phyloP scores from a whole-genome alignment of 1,139 yeast species.

The Meyerozyma smithsonii region DNA sequence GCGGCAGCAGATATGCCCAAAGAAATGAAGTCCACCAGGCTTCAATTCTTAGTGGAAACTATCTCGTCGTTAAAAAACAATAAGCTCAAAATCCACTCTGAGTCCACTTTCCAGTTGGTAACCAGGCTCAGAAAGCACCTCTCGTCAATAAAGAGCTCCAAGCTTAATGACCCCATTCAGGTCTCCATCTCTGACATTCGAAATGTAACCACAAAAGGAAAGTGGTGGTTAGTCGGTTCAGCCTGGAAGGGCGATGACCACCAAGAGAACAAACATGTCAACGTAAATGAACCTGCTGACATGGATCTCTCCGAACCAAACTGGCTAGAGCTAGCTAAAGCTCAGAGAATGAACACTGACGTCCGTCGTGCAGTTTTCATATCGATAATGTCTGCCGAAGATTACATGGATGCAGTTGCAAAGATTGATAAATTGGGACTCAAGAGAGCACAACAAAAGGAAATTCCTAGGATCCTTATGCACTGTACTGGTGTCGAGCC shows the following conservation, averaged over 20 bases:
- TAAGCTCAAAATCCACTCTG: constrained; percentile 52
- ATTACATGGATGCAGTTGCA: constrained; percentile 81
- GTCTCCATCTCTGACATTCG: constrained; percentile 82
- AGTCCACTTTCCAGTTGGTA: constrained; percentile 46
- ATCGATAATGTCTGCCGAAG: constrained; percentile 92
- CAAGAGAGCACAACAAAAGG: constrained; percentile 80
- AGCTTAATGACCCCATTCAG: constrained; percentile 69
- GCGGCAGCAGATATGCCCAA: constrained; percentile 13
- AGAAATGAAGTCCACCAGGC: constrained; percentile 53
- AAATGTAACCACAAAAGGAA: constrained; percentile 72
- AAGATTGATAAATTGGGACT: constrained; percentile 75
- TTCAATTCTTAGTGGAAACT: constrained; percentile 80
- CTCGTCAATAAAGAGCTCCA: constrained; percentile 43
- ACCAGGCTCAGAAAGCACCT: constrained; percentile 66
- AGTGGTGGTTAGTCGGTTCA: constrained; percentile 99
- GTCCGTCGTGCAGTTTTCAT: constrained; percentile 89
- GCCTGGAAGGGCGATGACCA: constrained; percentile 77
- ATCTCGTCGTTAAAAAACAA: constrained; percentile 83
- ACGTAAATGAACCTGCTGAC: constrained; percentile 39
- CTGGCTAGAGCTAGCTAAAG: constrained; percentile 81
- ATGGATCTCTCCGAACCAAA: constrained; percentile 73
- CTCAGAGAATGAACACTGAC: constrained; percentile 93
- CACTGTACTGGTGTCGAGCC: constrained; percentile 87
- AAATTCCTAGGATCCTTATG: constrained; percentile 76
- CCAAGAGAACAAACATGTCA: constrained; percentile 26